phyloP scores from a whole-genome alignment of 331 rosid species.

The Prunus yedoensis region DNA sequence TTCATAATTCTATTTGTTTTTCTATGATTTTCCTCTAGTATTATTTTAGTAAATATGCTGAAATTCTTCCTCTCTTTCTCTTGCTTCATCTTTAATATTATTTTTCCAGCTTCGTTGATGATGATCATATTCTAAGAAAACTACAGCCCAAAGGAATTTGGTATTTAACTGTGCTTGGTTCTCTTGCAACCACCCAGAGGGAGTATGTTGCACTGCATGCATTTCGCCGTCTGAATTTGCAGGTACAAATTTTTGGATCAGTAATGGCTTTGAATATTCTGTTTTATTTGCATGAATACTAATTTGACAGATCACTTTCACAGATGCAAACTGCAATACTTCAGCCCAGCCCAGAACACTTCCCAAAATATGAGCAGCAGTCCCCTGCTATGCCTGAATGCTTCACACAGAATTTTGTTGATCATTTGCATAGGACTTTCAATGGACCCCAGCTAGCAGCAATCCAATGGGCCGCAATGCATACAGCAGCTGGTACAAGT shows the following conservation, averaged over 20 bases:
- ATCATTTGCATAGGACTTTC: constrained; percentile 81
- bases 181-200: constrained; percentile 98
- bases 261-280: constrained; percentile 16
- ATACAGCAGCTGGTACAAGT: constrained; percentile 98
- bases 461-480: constrained; percentile 98
- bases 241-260: constrained; percentile 45
- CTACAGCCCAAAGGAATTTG: constrained; percentile 77
- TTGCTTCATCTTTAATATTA: not conserved
- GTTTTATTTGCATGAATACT: constrained; percentile 6
- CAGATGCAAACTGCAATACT: constrained; percentile 99
- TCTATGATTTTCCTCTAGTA: not conserved
- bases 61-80: not conserved
- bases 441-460: constrained; percentile 96
- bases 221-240: constrained; percentile 90
- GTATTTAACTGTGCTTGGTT: constrained; percentile 92
- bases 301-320: constrained; percentile 22
- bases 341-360: constrained; percentile 95
- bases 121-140: constrained; percentile 79
- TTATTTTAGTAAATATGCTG: constrained; percentile 9
- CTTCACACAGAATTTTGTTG: constrained; percentile 85
- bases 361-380: constrained; percentile 94
- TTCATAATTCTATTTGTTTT: constrained; percentile 16
- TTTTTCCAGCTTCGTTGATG: constrained; percentile 56
- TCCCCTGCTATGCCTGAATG: constrained; percentile 97
- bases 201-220: constrained; percentile 95